Evolutionary conservation across 805 yeast genomes (phyloP), one percentile per base, ranked within the genome.

Genomic region (Metschnikowia cerradonensis): DNA sequence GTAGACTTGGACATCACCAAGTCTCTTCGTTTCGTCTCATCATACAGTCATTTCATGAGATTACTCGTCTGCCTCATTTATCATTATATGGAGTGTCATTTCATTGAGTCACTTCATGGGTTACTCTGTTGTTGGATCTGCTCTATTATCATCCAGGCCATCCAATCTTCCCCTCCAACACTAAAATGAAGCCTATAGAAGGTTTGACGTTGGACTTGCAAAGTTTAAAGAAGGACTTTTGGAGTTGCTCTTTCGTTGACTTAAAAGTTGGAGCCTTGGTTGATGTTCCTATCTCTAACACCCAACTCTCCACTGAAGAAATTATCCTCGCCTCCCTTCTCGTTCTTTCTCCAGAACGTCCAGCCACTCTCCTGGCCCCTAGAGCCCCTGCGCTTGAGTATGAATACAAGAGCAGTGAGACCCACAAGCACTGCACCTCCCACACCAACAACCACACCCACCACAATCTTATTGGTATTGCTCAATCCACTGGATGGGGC

Each of bases 341-440:
- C 77, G 49, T 69, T 67, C 64, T 71, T 73, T 60, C 77, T 67
- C 78, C 78, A 74, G 67, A 74, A 74, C 3, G 78, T 74, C 78
- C 78, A 74, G 22, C 76, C 71, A 32, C 58, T 56, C 47, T 54
- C 56, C 17, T 51, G 54, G 42, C 58, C 66, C 47, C 60, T 63
- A 51, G 61, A 64, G 23, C 65, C 58, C 60, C 72, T 71, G 55
- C 60, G 67, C 61, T 65, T 71, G 49, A 71, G 58, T 56, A 64
- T 60, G 61, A 66, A 72, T 38, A 72, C 60, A 17, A 70, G 58
- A 0, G 63, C 72, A 2, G 66, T 52, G 26, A 73, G 58, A 6
- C 70, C 77, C 11, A 73, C 30, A 47, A 74, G 60, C 38, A 74
- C 60, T 6, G 76, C 62, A 8, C 78, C 78, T 42, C 78, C 78